phyloP scores from a whole-genome alignment of 192 early-diverging fungal species.

The Linnemannia hyalina region DNA sequence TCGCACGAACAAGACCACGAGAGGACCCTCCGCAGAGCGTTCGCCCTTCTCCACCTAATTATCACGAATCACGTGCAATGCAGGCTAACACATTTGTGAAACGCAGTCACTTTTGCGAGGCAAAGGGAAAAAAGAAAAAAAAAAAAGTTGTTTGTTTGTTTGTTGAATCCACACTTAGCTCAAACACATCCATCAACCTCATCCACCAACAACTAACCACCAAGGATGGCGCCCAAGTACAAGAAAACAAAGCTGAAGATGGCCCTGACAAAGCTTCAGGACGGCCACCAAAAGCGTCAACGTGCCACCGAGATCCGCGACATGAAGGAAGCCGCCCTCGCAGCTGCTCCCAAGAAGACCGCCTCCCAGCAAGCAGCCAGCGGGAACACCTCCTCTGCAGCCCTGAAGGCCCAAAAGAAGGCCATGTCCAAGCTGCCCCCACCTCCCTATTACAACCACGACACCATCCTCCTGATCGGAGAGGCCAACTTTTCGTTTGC shows the following conservation, averaged over 20 bases:
- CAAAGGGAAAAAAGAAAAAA: constrained; percentile 32
- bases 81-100: not conserved
- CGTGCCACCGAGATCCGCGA: constrained; percentile 47
- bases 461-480: constrained; percentile 82
- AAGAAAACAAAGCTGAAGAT: constrained; percentile 52
- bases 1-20: too few species aligned
- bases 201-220: not conserved
- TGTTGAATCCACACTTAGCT: not conserved
- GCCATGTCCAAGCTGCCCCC: constrained; percentile 41
- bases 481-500: constrained; percentile 98
- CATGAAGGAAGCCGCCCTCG: constrained; percentile 37
- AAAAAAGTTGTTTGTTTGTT: constrained; percentile 10
- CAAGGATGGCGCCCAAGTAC: constrained; percentile 41
- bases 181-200: constrained; percentile 2
- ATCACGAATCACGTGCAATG: not conserved
- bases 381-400: not conserved
- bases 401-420: constrained; percentile 43
- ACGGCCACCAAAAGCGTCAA: constrained; percentile 41
- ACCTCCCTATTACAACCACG: constrained; percentile 64
- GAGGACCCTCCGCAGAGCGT: too few species aligned
- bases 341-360: constrained; percentile 24
- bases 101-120: not conserved
- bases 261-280: constrained; percentile 43
- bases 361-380: not conserved
- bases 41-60: too few species aligned